Percentiles rank a stretch among this genome's conserved stretches.
These are phyloP conservation scores for Phlyctochytrium arcticum DNA, from an alignment of 192 early-diverging fungal genomes.

Conservation along the genomic window DNA sequence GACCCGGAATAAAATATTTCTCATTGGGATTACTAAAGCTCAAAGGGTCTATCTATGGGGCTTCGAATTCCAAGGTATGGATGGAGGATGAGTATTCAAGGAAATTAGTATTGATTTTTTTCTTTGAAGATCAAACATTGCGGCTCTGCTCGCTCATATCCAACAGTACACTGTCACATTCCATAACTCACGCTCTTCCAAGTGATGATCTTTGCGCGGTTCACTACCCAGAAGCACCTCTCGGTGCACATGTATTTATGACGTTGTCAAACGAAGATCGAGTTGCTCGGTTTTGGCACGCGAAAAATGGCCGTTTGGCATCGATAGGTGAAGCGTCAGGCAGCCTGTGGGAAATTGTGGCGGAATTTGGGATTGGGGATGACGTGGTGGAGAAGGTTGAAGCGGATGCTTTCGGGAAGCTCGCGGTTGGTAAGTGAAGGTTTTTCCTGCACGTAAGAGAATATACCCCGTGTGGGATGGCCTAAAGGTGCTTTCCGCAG, in stretches of 20 bases:
- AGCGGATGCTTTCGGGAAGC: constrained; percentile 42
- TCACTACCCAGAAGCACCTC: constrained; percentile 21
- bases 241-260: constrained; percentile 31
- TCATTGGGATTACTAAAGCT: constrained; percentile 7
- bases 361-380: constrained; percentile 7
- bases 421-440: constrained; percentile 31
- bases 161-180: neutral
- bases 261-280: constrained; percentile 6
- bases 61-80: constrained; percentile 3
- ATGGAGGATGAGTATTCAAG: too few relatives aligned
- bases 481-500: too few relatives aligned
- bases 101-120: too few relatives aligned
- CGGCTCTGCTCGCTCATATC: neutral
- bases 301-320: constrained; percentile 3
- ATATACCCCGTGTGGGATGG: neutral
- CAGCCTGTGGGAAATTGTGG: constrained; percentile 15
- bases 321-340: neutral
- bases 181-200: constrained; percentile 4
- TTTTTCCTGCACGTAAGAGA: neutral
- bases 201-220: constrained; percentile 25
- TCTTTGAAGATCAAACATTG: too few relatives aligned
- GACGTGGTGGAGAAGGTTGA: constrained; percentile 10
- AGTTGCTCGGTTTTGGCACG: constrained; percentile 29
- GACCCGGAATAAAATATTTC: neutral
- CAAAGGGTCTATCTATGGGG: constrained; percentile 6